These are phyloP conservation scores for Allomyces macrogynus DNA, from an alignment of 192 early-diverging fungal species.

Conservation along the genomic window DNA sequence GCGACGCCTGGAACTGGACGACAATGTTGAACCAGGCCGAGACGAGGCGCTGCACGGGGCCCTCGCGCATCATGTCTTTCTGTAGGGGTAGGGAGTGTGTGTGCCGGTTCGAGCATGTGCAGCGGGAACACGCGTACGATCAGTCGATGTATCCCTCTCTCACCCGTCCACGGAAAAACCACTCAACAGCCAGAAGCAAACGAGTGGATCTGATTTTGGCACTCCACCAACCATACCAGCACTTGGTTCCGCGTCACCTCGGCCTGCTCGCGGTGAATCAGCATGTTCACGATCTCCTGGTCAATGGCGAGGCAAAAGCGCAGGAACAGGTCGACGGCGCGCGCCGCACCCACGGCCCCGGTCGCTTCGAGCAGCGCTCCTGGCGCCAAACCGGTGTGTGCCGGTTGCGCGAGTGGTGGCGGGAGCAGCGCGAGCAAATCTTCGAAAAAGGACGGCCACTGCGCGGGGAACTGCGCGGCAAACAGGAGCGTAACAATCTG, in stretches of 20 bases:
- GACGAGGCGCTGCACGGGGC: conserved; percentile 48
- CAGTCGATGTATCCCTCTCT: too few relatives aligned
- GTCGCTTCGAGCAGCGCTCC: not conserved
- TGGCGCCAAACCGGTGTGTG: not conserved
- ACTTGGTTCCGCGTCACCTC: conserved; percentile 50
- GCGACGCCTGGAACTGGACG: conserved; percentile 26
- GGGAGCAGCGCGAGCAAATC: conserved; percentile 52
- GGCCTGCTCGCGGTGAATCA: conserved; percentile 40
- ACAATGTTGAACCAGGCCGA: conserved; percentile 58
- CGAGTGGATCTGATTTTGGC: not conserved
- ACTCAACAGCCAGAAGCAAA: not conserved
- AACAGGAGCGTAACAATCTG: conserved; percentile 63
- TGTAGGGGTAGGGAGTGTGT: conserved; percentile 2
- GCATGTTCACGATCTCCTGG: conserved; percentile 63
- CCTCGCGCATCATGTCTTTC: conserved; percentile 78
- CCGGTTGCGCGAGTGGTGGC: not conserved
- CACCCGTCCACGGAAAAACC: not conserved
- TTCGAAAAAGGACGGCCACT: conserved; percentile 74
- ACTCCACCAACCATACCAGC: conserved; percentile 17
- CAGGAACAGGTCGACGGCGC: conserved; percentile 52
- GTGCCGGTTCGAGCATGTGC: too few relatives aligned
- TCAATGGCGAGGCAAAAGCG: conserved; percentile 59
- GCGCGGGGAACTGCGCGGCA: conserved; percentile 55
- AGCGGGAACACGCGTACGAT: too few relatives aligned
- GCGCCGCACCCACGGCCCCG: conserved; percentile 17